Conservation (phyloP, 768 basidiomycete genomes). For the Russula foetens region DNA sequence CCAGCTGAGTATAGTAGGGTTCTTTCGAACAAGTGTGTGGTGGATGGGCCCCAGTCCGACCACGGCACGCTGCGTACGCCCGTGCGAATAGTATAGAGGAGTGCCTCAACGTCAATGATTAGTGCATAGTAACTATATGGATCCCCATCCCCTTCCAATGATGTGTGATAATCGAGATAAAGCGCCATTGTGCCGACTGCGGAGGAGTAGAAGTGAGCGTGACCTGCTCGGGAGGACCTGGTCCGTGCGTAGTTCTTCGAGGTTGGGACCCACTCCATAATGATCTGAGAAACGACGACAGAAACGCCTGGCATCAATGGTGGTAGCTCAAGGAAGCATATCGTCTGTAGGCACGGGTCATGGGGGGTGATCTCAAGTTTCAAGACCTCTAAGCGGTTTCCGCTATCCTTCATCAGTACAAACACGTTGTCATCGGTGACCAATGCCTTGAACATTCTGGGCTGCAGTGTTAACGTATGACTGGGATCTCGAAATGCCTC, state of each 20-base stretch:
- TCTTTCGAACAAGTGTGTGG: not conserved
- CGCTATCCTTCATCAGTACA: not conserved
- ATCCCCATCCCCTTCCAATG: not conserved
- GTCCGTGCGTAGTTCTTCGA: not conserved
- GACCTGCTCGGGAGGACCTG: not conserved
- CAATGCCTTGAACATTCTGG: not conserved
- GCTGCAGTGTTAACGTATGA: not conserved
- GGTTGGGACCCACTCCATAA: constrained; percentile 2
- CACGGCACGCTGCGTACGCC: not conserved
- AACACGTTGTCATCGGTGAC: not conserved
- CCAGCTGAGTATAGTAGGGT: not conserved
- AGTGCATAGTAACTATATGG: not conserved
- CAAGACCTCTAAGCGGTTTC: not conserved
- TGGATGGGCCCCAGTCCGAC: not conserved
- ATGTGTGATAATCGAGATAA: not conserved
- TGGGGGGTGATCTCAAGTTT: not conserved
- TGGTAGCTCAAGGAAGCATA: constrained; percentile 3
- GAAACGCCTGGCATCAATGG: not conserved
- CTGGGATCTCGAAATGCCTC: not conserved
- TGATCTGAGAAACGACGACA: not conserved
- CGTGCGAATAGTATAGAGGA: not conserved
- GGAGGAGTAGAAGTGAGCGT: not conserved
- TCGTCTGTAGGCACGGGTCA: not conserved
- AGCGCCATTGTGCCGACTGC: not conserved
- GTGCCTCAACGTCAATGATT: not conserved